Evolutionary conservation across 2,329 filamentous ascomycete species (phyloP).

Genomic region (Balansia obtecta): DNA sequence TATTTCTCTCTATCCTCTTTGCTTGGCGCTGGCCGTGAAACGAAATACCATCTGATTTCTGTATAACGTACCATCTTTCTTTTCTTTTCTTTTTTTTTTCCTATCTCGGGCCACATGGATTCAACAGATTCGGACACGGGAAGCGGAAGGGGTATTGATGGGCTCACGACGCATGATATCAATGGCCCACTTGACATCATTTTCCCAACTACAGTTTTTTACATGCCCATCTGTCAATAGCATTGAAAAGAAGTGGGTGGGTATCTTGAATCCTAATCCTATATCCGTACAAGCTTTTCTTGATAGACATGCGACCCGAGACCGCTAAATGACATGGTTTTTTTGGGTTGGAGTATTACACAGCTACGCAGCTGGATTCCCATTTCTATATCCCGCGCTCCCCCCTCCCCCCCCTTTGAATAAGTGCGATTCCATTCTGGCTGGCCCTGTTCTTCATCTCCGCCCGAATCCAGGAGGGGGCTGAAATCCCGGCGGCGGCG

Average conservation of each 20-base stretch:
- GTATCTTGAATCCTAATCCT: background rate
- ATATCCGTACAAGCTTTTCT: background rate
- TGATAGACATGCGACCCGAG: background rate
- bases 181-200: background rate
- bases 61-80: background rate
- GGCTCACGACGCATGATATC: background rate
- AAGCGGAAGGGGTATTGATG: constrained; percentile 3
- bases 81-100: background rate
- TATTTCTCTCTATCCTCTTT: no score
- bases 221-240: background rate
- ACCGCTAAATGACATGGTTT: background rate
- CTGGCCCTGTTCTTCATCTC: constrained; percentile 8
- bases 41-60: no score
- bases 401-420: background rate
- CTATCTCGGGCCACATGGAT: background rate
- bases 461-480: constrained; percentile 32
- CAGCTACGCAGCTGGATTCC: no score
- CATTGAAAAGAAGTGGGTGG: background rate
- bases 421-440: background rate
- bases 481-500: constrained; percentile 31
- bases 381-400: background rate
- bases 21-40: constrained; percentile 10
- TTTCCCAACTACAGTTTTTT: background rate
- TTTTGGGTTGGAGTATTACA: background rate
- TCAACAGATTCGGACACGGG: background rate